Conservation (phyloP, 208 protist genomes). For the Acanthamoeba culbertsoni region DNA sequence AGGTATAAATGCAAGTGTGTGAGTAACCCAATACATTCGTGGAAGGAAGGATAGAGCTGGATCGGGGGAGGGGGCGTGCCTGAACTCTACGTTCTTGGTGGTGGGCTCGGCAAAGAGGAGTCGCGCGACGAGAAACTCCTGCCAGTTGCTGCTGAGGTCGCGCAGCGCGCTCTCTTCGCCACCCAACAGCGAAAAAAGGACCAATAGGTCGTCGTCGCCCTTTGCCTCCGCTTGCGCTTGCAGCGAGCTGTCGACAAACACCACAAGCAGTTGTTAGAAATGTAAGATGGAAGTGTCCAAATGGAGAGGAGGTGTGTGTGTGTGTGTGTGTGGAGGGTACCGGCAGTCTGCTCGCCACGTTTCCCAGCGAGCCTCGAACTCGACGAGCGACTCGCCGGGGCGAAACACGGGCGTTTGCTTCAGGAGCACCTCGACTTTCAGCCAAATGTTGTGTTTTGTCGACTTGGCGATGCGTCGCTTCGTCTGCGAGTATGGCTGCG, state of each 20-base stretch:
- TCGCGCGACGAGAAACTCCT: slow-evolving; percentile 8
- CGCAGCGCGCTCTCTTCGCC: neutral
- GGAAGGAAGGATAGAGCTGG: neutral
- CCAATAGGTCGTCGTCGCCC: neutral
- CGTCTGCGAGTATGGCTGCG: neutral
- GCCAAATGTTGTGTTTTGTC: neutral
- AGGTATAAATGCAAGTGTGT: neutral
- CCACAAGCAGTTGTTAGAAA: no score
- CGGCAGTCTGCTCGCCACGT: slow-evolving; percentile 34
- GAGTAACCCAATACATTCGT: neutral
- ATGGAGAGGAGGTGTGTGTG: no score
- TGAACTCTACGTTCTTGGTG: slow-evolving; percentile 34
- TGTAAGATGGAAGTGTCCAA: no score
- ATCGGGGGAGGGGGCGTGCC: neutral
- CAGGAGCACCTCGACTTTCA: neutral
- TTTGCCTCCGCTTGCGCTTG: slow-evolving; percentile 29
- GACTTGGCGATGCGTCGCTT: slow-evolving; percentile 32
- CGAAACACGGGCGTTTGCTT: slow-evolving; percentile 2
- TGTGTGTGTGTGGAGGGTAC: neutral
- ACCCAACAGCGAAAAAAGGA: neutral
- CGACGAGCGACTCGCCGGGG: neutral
- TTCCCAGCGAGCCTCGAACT: slow-evolving; percentile 32
- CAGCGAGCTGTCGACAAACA: neutral
- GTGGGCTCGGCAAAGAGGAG: slow-evolving; percentile 40
- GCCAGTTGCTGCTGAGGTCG: slow-evolving; percentile 3